Evolutionary conservation across 1,139 yeast genomes (phyloP), one percentile per base, ranked within the genome.

Genomic region (Pichia sp.): DNA sequence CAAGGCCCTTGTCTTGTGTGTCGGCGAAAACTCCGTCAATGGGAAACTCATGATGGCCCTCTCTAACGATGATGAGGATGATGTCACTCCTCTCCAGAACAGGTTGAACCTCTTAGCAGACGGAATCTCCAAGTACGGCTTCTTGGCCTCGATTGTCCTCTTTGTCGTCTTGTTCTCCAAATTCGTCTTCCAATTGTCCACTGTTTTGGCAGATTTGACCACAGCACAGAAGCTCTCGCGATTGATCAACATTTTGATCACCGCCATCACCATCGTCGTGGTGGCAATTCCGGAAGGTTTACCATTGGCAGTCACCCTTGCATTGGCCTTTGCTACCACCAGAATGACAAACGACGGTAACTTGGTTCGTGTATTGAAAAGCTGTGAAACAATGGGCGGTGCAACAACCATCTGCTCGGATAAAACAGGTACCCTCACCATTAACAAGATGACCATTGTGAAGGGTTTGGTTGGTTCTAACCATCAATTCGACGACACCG

Each of bases 281-380:
- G 99, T 93, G 49, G 99, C 99, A 0, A 96, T 93, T 18, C 99
- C 99, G 2, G 99, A 95, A 72, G 99, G 99, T 53, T 78, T 93
- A 56, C 99, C 99, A 0, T 74, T 93, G 53, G 99, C 99, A 0
- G 99, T 93, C 23, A 93, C 99, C 0, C 75, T 93, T 49, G 96
- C 99, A 0, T 76, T 93, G 61, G 99, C 99, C 0, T 93, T 93
- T 74, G 99, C 99, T 2, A 93, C 99, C 3, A 91, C 96, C 10
- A 80, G 98, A 70, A 93, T 93, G 99, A 91, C 96, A 25, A 88
- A 87, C 67, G 96, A 93, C 68, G 96, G 96, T 62, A 93, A 93
- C 67, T 74, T 93, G 64, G 99, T 93, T n/a, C 81, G 99, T 62
- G 96, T 89, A 6, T 76, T 93, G 61, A 85, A 84, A 63, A 85